A percentile compares a stretch with the other conserved stretches of the same genome.
These are phyloP conservation scores for Backusella australiensis DNA, from an alignment of 192 early-diverging fungal species.

Conservation along the genomic window DNA sequence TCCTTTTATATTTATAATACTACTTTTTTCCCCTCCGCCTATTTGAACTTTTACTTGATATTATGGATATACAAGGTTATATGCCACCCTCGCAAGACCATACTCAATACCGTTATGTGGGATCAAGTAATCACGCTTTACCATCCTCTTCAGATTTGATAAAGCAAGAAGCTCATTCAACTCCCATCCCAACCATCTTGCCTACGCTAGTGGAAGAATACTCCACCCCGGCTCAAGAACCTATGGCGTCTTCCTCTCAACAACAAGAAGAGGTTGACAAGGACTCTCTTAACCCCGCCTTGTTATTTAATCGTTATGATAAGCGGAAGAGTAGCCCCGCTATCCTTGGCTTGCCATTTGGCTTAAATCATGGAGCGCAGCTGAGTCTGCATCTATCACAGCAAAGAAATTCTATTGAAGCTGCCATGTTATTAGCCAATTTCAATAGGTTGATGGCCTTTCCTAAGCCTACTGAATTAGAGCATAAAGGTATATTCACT, in stretches of 20 bases:
- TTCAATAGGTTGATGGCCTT: slow-evolving; percentile 24
- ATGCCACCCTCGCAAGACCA: not conserved
- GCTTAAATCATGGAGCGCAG: slow-evolving; percentile 12
- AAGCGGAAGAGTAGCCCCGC: slow-evolving; percentile 40
- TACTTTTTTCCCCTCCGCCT: not conserved
- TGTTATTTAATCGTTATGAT: slow-evolving; percentile 26
- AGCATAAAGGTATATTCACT: slow-evolving; percentile 10
- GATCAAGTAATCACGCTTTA: not conserved
- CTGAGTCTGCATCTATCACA: slow-evolving; percentile 31
- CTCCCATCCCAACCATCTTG: slow-evolving; percentile 10
- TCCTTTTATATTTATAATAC: slow-evolving; percentile 5
- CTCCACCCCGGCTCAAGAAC: not conserved
- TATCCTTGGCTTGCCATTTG: slow-evolving; percentile 27
- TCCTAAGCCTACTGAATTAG: slow-evolving; percentile 9
- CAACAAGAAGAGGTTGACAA: not conserved
- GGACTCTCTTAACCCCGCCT: slow-evolving; percentile 11
- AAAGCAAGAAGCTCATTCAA: not conserved
- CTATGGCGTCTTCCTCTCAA: not conserved
- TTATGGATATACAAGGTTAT: slow-evolving; percentile 27
- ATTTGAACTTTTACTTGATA: not conserved
- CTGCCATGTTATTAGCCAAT: slow-evolving; percentile 36
- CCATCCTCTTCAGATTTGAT: not conserved
- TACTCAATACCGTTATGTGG: slow-evolving; percentile 8
- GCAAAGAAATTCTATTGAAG: slow-evolving; percentile 38
- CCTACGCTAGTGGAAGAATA: slow-evolving; percentile 1